These are phyloP conservation scores for Boletus speciosus DNA, from an alignment of 768 basidiomycete species.

Conservation along the genomic window DNA sequence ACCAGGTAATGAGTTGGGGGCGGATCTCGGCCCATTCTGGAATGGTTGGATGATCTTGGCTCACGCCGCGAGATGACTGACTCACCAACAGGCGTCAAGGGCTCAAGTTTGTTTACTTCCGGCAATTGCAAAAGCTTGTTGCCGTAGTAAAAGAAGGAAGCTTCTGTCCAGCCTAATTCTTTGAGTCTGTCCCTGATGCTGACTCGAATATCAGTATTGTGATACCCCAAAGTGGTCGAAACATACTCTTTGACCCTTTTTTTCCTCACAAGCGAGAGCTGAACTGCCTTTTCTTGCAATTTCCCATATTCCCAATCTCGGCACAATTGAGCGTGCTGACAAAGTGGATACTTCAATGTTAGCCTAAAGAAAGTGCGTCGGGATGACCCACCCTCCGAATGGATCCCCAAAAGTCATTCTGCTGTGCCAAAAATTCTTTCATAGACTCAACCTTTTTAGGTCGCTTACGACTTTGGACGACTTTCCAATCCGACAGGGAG, in stretches of 20 bases:
- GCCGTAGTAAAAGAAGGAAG: too few relatives aligned
- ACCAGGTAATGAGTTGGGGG: background rate
- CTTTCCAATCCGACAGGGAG: constrained; percentile 4
- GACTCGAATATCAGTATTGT: background rate
- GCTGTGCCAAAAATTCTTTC: background rate
- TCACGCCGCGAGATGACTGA: background rate
- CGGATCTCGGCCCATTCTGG: constrained; percentile 12
- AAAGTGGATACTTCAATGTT: background rate
- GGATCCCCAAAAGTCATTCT: background rate
- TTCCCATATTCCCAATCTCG: background rate
- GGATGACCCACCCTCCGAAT: constrained; percentile 1
- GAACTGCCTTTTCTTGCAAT: background rate
- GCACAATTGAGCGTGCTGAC: constrained; percentile 8
- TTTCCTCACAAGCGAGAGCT: background rate
- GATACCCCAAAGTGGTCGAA: background rate
- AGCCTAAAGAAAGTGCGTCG: background rate
- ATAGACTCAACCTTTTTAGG: background rate
- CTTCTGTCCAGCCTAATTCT: background rate
- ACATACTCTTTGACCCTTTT: constrained; percentile 4
- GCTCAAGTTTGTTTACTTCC: constrained; percentile 3
- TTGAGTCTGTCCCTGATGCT: constrained; percentile 2
- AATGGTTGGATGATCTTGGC: background rate
- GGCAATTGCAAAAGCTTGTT: background rate
- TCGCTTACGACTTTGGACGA: background rate
- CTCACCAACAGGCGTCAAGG: constrained; percentile 10